phyloP scores from a whole-genome alignment of 306 rosid species.

The Pyrus communis region DNA sequence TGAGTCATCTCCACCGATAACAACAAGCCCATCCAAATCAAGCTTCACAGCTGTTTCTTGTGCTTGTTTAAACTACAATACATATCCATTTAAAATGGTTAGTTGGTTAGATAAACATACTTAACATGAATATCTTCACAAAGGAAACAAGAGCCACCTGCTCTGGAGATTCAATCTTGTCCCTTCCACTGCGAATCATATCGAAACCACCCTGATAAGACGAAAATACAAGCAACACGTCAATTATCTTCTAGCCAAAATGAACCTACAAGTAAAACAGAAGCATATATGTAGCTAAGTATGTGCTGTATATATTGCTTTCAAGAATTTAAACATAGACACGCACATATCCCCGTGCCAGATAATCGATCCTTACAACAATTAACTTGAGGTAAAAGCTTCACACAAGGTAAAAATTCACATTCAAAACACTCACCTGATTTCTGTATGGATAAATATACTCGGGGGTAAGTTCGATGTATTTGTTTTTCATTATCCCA shows the following conservation, averaged over 20 bases:
- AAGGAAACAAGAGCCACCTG: constrained; percentile 48
- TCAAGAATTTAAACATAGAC: not conserved
- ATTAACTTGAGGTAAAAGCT: not conserved
- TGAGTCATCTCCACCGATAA: constrained; percentile 98
- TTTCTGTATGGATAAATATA: constrained; percentile 87
- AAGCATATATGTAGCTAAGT: not conserved
- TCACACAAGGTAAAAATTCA: not conserved
- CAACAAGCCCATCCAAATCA: constrained; percentile 95
- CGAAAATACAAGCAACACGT: constrained; percentile 3
- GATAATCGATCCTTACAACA: not conserved
- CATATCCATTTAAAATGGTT: constrained; percentile 17
- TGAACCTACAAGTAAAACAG: not conserved
- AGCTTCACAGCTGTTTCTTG: constrained; percentile 76
- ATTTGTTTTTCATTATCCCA: constrained; percentile 91
- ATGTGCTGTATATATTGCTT: not conserved
- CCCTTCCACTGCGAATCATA: constrained; percentile 98
- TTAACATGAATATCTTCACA: not conserved
- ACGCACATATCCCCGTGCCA: not conserved
- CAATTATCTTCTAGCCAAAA: not conserved
- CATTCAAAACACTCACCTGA: constrained; percentile 44
- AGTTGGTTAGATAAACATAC: not conserved
- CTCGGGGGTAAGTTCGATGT: constrained; percentile 61
- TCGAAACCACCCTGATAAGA: constrained; percentile 91
- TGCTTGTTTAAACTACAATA: constrained; percentile 84
- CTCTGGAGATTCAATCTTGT: constrained; percentile 98